Evolutionary conservation across 2,329 filamentous ascomycete species (phyloP).

Genomic region (Emmonsiellopsis sp.): DNA sequence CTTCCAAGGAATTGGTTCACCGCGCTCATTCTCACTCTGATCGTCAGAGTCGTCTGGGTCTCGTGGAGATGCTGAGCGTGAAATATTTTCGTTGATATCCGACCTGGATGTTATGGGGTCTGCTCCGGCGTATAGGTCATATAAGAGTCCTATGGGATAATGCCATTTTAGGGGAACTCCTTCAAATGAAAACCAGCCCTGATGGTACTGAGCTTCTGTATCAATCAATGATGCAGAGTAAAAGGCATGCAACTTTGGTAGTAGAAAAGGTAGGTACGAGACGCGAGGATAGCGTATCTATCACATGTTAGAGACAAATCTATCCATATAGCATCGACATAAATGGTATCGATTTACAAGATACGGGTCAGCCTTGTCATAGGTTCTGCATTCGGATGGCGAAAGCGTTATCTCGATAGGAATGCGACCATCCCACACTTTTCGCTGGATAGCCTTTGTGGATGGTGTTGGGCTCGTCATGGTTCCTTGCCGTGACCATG

Average conservation of each 20-base stretch:
- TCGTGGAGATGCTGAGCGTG: conserved; percentile 8
- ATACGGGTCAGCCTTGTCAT: conserved; percentile 51
- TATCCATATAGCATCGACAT: neutral
- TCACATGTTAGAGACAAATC: conserved; percentile 4
- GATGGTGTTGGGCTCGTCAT: conserved; percentile 14
- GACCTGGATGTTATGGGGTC: conserved; percentile 30
- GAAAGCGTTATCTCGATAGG: conserved; percentile 52
- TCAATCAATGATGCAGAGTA: conserved; percentile 51
- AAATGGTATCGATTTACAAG: conserved; percentile 33
- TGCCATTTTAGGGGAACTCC: conserved; percentile 63
- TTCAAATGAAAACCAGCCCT: conserved; percentile 59
- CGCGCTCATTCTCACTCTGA: neutral
- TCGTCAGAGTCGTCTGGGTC: neutral
- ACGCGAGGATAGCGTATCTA: conserved; percentile 55
- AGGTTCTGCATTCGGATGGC: conserved; percentile 50
- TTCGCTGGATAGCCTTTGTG: conserved; percentile 29
- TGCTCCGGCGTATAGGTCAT: conserved; percentile 57
- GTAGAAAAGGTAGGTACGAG: conserved; percentile 58
- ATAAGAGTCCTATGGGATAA: conserved; percentile 58
- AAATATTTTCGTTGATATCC: conserved; percentile 6
- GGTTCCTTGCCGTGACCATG: neutral
- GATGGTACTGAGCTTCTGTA: conserved; percentile 40
- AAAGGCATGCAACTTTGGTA: conserved; percentile 54
- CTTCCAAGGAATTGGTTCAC: conserved; percentile 47
- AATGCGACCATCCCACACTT: conserved; percentile 50